Evolutionary conservation across 2,329 filamentous ascomycete species (phyloP).

Genomic region (Dactylellina leptospora): DNA sequence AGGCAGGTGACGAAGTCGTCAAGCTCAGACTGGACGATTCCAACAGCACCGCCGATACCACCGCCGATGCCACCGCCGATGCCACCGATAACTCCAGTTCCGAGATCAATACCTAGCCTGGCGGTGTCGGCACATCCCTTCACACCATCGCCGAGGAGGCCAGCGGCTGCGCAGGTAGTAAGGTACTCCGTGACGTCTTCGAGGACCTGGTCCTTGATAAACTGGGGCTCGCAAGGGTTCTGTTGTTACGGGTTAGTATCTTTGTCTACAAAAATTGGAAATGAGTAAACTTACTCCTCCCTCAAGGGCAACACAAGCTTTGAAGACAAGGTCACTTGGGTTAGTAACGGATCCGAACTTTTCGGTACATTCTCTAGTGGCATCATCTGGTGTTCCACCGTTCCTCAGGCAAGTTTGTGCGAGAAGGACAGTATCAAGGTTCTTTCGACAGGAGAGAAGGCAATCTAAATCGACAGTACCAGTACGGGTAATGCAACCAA

Average conservation of each 20-base stretch:
- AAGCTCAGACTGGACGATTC: background rate
- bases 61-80: background rate
- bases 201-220: constrained; percentile 41
- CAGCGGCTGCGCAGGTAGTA: constrained; percentile 29
- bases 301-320: constrained; percentile 23
- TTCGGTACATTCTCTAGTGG: constrained; percentile 26
- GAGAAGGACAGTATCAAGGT: constrained; percentile 33
- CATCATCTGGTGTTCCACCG: constrained; percentile 23
- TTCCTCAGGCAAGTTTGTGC: constrained; percentile 46
- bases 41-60: background rate
- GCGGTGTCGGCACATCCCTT: constrained; percentile 34
- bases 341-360: constrained; percentile 22
- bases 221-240: constrained; percentile 31
- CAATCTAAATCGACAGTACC: constrained; percentile 19
- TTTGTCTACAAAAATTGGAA: background rate
- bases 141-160: constrained; percentile 21
- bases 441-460: constrained; percentile 35
- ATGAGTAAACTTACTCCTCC: constrained; percentile 47
- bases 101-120: constrained; percentile 20
- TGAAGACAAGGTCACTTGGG: constrained; percentile 26
- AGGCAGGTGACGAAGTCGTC: background rate
- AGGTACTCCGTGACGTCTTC: constrained; percentile 35
- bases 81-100: constrained; percentile 18
- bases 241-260: constrained; percentile 29
- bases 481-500: constrained; percentile 28